Percentiles rank a stretch among this genome's conserved stretches.
Evolutionary conservation across 164 flowering plant genomes (phyloP).

Genomic region (Stephania japonica): DNA sequence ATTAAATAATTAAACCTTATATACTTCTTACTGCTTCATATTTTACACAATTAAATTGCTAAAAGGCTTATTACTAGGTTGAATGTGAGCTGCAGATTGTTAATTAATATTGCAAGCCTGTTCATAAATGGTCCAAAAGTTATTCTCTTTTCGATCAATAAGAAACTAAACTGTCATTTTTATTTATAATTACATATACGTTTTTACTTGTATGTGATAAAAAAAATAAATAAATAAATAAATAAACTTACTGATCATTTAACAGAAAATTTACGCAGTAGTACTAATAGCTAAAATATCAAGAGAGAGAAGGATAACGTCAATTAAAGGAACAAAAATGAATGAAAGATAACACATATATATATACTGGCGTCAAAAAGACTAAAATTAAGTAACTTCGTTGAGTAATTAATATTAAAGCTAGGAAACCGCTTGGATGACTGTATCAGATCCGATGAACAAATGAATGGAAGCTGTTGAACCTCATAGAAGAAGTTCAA

Average conservation of each 20-base stretch:
- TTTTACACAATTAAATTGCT: too few relatives aligned
- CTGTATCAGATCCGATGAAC: neutral
- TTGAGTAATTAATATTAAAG: neutral
- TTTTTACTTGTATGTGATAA: neutral
- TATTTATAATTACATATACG: neutral
- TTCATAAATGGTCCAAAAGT: neutral
- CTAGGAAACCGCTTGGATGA: neutral
- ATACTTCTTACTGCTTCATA: too few relatives aligned
- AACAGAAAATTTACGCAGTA: neutral
- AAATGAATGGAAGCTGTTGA: neutral
- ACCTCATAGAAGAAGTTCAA: neutral
- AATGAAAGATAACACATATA: neutral
- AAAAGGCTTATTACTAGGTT: too few relatives aligned
- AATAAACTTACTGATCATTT: neutral
- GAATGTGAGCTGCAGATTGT: too few relatives aligned
- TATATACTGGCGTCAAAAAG: neutral
- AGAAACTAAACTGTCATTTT: too few relatives aligned
- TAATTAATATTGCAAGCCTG: too few relatives aligned
- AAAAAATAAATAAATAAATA: neutral
- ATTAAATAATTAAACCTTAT: too few relatives aligned
- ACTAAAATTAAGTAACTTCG: neutral
- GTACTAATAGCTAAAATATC: neutral
- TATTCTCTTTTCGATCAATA: too few relatives aligned
- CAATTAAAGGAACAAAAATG: neutral
- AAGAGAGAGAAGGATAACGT: neutral